Conservation (phyloP, 1,284 basidiomycete genomes). For the Apiotrichum gamsii region DNA sequence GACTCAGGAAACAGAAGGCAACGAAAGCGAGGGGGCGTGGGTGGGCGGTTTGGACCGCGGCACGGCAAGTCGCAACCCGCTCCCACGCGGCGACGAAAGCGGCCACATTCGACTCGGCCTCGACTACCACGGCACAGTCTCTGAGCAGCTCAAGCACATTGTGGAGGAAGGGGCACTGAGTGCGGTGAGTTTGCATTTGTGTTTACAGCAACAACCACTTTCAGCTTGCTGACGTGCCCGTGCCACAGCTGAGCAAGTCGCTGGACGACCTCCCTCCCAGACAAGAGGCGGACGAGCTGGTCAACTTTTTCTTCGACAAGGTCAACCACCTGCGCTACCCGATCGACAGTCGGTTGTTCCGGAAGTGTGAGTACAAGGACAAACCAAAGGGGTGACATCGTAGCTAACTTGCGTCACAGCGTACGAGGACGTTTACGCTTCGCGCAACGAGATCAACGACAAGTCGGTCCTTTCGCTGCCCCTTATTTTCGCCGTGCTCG, state of each 20-base stretch:
- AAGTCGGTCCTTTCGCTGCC: slow-evolving; percentile 53
- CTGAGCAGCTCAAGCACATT: slow-evolving; percentile 53
- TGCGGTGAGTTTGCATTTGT: slow-evolving; percentile 50
- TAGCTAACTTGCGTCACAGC: slow-evolving; percentile 31
- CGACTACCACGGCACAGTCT: slow-evolving; percentile 31
- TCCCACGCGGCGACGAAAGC: slow-evolving; percentile 24
- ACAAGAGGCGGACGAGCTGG: slow-evolving; percentile 58
- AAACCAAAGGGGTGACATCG: not conserved
- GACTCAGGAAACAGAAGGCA: no score
- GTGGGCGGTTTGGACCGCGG: slow-evolving; percentile 28
- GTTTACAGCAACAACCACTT: no score
- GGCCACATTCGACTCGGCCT: slow-evolving; percentile 16
- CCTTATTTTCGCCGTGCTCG: slow-evolving; percentile 80
- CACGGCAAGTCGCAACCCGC: slow-evolving; percentile 29
- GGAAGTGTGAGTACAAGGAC: slow-evolving; percentile 41
- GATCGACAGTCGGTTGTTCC: slow-evolving; percentile 76
- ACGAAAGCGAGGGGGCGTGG: slow-evolving; percentile 15
- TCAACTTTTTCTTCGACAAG: slow-evolving; percentile 43
- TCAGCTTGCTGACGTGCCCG: not conserved
- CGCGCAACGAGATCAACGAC: slow-evolving; percentile 10
- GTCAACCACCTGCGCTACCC: slow-evolving; percentile 92
- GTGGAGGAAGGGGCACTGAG: slow-evolving; percentile 65
- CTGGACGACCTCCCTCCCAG: slow-evolving; percentile 71
- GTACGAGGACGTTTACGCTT: slow-evolving; percentile 65
- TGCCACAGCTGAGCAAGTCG: slow-evolving; percentile 54